Evolutionary conservation across 768 basidiomycete species (phyloP).

Genomic region (Suillus subaureus): DNA sequence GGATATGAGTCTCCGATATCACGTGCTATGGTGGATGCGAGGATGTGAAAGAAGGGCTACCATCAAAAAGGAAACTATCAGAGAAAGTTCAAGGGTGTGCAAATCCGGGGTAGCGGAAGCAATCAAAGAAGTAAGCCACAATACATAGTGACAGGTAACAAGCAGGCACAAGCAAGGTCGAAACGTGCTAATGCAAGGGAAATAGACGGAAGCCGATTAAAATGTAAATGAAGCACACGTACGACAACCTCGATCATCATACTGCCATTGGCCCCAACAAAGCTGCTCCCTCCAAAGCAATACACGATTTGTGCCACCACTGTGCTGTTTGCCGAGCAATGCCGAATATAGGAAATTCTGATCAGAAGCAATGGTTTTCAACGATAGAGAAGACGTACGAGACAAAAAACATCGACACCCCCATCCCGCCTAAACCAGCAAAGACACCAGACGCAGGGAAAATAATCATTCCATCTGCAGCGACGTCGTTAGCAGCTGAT

Average conservation of each 20-base stretch:
- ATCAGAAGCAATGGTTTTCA: not conserved
- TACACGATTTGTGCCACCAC: slow-evolving; percentile 84
- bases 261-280: slow-evolving; percentile 88
- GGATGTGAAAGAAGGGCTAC: slow-evolving; percentile 94
- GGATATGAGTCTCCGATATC: slow-evolving; percentile 73
- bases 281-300: slow-evolving; percentile 84
- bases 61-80: slow-evolving; percentile 6
- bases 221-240: slow-evolving; percentile 33
- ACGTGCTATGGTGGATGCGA: slow-evolving; percentile 73
- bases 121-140: not conserved
- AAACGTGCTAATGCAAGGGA: slow-evolving; percentile 1
- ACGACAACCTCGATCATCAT: slow-evolving; percentile 99
- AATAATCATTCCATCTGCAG: slow-evolving; percentile 88
- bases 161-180: slow-evolving; percentile 8
- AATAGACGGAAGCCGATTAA: not conserved
- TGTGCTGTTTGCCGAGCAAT: slow-evolving; percentile 44
- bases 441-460: slow-evolving; percentile 88
- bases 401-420: slow-evolving; percentile 95
- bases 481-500: slow-evolving; percentile 1
- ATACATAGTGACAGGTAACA: not conserved
- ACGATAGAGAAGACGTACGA: slow-evolving; percentile 48
- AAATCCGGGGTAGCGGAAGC: slow-evolving; percentile 6
- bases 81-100: not conserved
- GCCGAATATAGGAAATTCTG: not conserved
- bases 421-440: slow-evolving; percentile 77